Conservation (phyloP, 306 rosid species). For the Hippophae tibetana region DNA sequence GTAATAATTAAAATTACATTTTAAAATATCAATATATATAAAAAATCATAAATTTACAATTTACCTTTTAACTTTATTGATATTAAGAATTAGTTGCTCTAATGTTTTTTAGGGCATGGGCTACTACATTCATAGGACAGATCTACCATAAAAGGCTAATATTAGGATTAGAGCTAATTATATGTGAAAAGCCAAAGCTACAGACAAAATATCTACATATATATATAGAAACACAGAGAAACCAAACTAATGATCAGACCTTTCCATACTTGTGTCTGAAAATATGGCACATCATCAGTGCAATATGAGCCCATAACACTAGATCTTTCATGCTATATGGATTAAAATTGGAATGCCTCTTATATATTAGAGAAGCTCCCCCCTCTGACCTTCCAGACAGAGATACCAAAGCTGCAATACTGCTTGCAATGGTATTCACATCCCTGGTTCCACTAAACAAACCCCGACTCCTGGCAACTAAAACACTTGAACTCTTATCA, state of each 20-base stretch:
- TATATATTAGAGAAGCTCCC: conserved; percentile 18
- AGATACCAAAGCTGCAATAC: conserved; percentile 76
- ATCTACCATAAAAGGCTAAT: too few relatives aligned
- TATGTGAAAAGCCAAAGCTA: too few relatives aligned
- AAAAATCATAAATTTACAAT: too few relatives aligned
- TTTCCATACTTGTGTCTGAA: conserved; percentile 26
- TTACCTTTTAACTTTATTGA: too few relatives aligned
- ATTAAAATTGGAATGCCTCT: conserved; percentile 18
- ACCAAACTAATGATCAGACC: conserved; percentile 6
- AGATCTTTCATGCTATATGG: conserved; percentile 24
- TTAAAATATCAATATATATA: too few relatives aligned
- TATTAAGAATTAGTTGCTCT: too few relatives aligned
- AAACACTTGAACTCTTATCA: conserved; percentile 37
- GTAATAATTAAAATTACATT: too few relatives aligned
- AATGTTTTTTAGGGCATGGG: too few relatives aligned
- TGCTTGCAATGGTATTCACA: conserved; percentile 52
- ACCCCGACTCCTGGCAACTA: conserved; percentile 76
- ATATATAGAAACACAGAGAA: too few relatives aligned
- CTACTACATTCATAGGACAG: too few relatives aligned
- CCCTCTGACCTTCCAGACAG: conserved; percentile 45
- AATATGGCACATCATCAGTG: conserved; percentile 29
- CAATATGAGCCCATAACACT: conserved; percentile 34
- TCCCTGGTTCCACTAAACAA: conserved; percentile 64
- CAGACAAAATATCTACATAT: too few relatives aligned
- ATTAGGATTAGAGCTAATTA: too few relatives aligned